Base-by-base conservation (phyloP, 2,329 filamentous ascomycete species). In the Colletotrichum sp. region DNA sequence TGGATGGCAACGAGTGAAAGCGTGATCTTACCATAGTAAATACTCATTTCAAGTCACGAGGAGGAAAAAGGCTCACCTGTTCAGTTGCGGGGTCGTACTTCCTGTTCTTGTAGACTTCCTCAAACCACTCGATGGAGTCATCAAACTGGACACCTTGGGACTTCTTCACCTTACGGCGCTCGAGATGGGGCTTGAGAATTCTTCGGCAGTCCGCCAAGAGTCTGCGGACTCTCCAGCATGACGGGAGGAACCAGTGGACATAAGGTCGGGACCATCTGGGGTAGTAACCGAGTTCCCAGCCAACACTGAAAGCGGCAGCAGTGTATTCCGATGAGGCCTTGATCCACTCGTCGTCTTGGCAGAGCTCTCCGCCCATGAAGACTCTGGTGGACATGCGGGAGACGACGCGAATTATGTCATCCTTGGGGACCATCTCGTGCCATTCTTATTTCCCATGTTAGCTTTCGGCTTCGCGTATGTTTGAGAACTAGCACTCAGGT, bases 1-100 rank as follows among this genome's bases (percentile, higher is more conserved):
- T 80, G 78, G 12, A 81, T 78, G 12, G 80, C 78, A 3, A 73
- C 80, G 18, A 80, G 65, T 1, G 78, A 77, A 5, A 81, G 68
- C 0, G 77, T 66, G 5, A 81, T 74, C 34, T 34, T 10, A 12
- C 7, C 5, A 28, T 6, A 28, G 27, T 28, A 6, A 28, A 5
- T 28, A 28, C 7, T 28, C 6, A 7, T 28, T 28, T 28, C 7
- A 5, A 28, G 27, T 28, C 7, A 6, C 7, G 7, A 7, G 7
- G 6, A 28, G 27, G 27, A 5, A 6, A 7, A 28, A 6, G 5
- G 5, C 6, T 28, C 7, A 52, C 43, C 43, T 81, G 79, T 3
- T 61, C 52, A 12, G 58, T 56, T 2, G 71, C 77, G 2, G 76
- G 70, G 39, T 79, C 76, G 22, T 75, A 76, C 0, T 71, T 52